Evolutionary conservation across 2,329 filamentous ascomycete genomes (phyloP).

Genomic region (Paecilomyces formosus): DNA sequence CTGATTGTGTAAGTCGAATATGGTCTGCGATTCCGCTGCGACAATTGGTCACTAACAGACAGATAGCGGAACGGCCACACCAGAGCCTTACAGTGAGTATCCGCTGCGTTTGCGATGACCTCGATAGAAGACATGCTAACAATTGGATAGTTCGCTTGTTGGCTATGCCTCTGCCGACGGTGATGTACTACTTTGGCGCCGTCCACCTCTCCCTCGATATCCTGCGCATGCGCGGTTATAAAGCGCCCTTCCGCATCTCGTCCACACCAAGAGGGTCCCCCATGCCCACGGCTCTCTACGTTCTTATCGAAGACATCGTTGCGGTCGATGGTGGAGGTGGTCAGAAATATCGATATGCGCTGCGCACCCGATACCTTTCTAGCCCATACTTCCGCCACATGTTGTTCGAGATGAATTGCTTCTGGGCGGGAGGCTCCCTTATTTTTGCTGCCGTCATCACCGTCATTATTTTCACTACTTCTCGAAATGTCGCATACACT

Average conservation of each 20-base stretch:
- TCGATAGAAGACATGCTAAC: slow-evolving; percentile 1
- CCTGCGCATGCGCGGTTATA: slow-evolving; percentile 33
- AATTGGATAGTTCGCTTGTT: slow-evolving; percentile 30
- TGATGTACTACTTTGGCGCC: slow-evolving; percentile 40
- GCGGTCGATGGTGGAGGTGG: slow-evolving; percentile 59
- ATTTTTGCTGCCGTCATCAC: slow-evolving; percentile 40
- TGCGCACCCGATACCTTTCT: slow-evolving; percentile 46
- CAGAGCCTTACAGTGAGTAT: slow-evolving; percentile 31
- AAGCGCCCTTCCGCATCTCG: slow-evolving; percentile 56
- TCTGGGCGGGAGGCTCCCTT: slow-evolving; percentile 50
- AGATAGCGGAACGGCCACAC: slow-evolving; percentile 31
- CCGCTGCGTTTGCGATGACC: not conserved
- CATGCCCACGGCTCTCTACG: slow-evolving; percentile 55
- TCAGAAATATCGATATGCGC: slow-evolving; percentile 44
- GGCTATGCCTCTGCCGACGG: slow-evolving; percentile 37
- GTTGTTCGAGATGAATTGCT: slow-evolving; percentile 48
- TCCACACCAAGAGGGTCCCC: slow-evolving; percentile 53
- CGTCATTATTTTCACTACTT: slow-evolving; percentile 43
- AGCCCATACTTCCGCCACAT: slow-evolving; percentile 49
- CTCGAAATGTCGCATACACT: slow-evolving; percentile 42
- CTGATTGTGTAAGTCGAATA: slow-evolving; percentile 29
- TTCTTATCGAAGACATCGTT: slow-evolving; percentile 60
- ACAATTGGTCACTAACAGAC: slow-evolving; percentile 8
- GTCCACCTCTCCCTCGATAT: slow-evolving; percentile 35
- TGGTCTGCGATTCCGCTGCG: not conserved